A percentile compares a stretch with the other conserved stretches of the same genome.
phyloP scores from a whole-genome alignment of 2,329 filamentous ascomycete genomes.

The Keithomyces neogunnii region DNA sequence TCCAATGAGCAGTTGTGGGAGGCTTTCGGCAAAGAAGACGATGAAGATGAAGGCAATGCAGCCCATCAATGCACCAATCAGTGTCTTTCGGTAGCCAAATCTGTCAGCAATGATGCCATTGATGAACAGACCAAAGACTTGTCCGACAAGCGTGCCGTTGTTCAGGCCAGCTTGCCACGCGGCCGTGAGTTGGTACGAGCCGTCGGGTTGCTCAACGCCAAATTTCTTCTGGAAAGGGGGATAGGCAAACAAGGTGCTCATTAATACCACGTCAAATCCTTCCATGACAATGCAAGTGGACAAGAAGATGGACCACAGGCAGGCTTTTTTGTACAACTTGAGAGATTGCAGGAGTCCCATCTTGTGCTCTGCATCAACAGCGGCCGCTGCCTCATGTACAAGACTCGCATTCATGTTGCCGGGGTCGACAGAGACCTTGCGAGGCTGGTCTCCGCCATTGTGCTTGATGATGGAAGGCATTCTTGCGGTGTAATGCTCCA shows the following conservation, averaged over 20 bases:
- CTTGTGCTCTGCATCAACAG: conserved; percentile 25
- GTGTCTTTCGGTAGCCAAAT: conserved; percentile 37
- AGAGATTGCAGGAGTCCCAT: conserved; percentile 25
- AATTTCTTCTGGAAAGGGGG: conserved; percentile 30
- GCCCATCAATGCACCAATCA: conserved; percentile 32
- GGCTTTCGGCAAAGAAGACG: conserved; percentile 35
- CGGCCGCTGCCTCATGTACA: conserved; percentile 14
- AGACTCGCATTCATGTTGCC: conserved; percentile 9
- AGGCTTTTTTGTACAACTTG: conserved; percentile 30
- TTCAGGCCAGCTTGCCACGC: conserved; percentile 44
- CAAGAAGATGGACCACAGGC: conserved; percentile 28
- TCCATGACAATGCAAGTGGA: conserved; percentile 31
- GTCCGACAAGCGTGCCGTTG: conserved; percentile 38
- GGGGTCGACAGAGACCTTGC: conserved; percentile 5
- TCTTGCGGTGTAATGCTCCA: neutral
- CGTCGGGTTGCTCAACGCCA: conserved; percentile 25
- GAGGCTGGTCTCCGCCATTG: conserved; percentile 2
- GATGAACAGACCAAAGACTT: conserved; percentile 41
- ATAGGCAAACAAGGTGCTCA: conserved; percentile 33
- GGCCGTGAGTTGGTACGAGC: conserved; percentile 36
- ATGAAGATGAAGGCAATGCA: conserved; percentile 38
- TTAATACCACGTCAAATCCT: conserved; percentile 30
- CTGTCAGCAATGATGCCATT: conserved; percentile 40
- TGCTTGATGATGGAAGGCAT: neutral
- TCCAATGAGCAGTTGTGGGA: conserved; percentile 33